Evolutionary conservation across 1,284 basidiomycete species (phyloP).

Genomic region (Omphalotus olearius): DNA sequence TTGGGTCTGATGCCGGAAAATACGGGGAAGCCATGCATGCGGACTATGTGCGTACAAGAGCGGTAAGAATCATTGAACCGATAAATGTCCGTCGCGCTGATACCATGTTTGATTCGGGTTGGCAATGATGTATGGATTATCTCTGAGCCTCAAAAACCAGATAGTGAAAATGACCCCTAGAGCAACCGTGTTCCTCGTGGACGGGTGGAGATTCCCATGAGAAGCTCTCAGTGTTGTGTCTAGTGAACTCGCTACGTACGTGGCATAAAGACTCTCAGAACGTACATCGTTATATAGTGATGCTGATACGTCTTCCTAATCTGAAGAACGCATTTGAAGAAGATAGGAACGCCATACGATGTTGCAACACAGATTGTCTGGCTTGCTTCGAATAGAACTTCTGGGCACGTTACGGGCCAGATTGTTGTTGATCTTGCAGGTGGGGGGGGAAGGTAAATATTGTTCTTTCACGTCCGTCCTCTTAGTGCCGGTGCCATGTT

Average conservation of each 20-base stretch:
- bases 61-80: constrained; percentile 29
- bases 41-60: constrained; percentile 58
- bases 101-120: constrained; percentile 4
- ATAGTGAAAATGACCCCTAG: constrained; percentile 71
- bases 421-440: neutral
- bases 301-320: neutral
- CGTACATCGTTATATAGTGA: neutral
- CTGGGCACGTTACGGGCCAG: neutral
- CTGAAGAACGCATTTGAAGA: neutral
- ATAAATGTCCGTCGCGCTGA: constrained; percentile 13
- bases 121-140: constrained; percentile 75
- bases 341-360: neutral
- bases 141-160: constrained; percentile 71
- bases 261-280: no score
- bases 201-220: constrained; percentile 55
- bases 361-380: neutral
- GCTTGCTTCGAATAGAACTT: neutral
- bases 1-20: constrained; percentile 72
- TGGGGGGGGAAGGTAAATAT: neutral
- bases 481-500: neutral
- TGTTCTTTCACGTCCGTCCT: neutral
- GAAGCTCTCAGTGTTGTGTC: constrained; percentile 43
- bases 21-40: constrained; percentile 66
- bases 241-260: constrained; percentile 47
- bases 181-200: constrained; percentile 66